Evolutionary conservation across 2,329 filamentous ascomycete species (phyloP), one percentile per base, ranked within the genome.

Genomic region (Fusarium palustre): DNA sequence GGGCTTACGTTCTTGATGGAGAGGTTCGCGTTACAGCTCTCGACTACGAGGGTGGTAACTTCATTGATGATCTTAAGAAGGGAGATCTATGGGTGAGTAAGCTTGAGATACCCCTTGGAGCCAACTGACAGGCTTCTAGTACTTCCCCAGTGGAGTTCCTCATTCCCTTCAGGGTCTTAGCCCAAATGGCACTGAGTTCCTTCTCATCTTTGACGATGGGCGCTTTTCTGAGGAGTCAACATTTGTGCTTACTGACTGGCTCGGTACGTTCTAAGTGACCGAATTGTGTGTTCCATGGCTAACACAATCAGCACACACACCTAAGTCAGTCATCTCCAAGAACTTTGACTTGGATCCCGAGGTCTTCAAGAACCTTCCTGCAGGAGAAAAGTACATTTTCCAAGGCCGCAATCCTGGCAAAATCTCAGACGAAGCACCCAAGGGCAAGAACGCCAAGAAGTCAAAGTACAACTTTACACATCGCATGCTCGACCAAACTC

Each of bases 351-450:
- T 94, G 2, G 85, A 87, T 0, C 88, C 91, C 0, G 87, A 92
- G 73, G 83, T 93, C 30, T 93, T 94, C 73, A 85, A 87, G 18
- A 84, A 90, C 64, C 84, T 93, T 13, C 91, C 91, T 6, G 78
- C 87, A 50, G 81, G 83, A 52, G 87, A 94, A 72, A 91, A 92
- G 71, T 94, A 93, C 82, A 94, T 94, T 76, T 94, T 94, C 83
- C 86, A 91, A 72, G 91, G 91, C 62, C 86, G 87, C 0, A 79
- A 84, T 2, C 91, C 91, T 0, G 87, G 85, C 5, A 82, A 88
- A 22, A 90, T 93, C 69, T 83, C 88, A 11, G 83, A 91, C 11
- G 91, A 93, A 75, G 84, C 85, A 33, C 90, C 90, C 3, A 84
- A 79, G 0, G 85, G 87, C 34, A 86, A 87, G 45, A 77, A 85